These are phyloP conservation scores for Aspergillus uvarum DNA, from an alignment of 2,329 filamentous ascomycete species.

Conservation along the genomic window DNA sequence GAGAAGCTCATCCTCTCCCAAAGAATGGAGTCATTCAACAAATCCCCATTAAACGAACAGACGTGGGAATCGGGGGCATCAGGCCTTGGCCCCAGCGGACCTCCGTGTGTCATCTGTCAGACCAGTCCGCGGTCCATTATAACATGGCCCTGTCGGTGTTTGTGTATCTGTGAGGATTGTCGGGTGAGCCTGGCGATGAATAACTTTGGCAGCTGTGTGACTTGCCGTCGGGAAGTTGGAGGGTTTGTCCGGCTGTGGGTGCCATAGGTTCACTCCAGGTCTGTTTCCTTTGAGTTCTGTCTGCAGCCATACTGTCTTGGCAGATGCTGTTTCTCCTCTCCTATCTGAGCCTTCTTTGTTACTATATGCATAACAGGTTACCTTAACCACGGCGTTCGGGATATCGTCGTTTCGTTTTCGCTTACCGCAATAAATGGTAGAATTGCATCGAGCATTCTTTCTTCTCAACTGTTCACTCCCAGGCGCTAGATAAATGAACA, in stretches of 20 bases:
- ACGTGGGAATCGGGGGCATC: slow-evolving; percentile 71
- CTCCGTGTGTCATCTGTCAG: slow-evolving; percentile 93
- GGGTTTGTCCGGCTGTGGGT: slow-evolving; percentile 93
- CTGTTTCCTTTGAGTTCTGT: background rate
- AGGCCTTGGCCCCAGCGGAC: slow-evolving; percentile 70
- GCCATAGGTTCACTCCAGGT: slow-evolving; percentile 49
- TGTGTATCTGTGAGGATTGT: slow-evolving; percentile 93
- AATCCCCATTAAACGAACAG: slow-evolving; percentile 21
- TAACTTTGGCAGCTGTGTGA: slow-evolving; percentile 95
- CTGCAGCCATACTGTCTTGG: background rate
- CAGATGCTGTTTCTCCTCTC: no score
- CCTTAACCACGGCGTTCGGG: background rate
- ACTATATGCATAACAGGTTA: background rate
- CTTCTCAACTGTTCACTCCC: background rate
- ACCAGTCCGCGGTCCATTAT: slow-evolving; percentile 81
- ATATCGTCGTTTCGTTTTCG: background rate
- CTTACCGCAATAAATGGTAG: background rate
- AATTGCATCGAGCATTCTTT: background rate
- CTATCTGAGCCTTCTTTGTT: background rate
- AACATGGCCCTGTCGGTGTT: slow-evolving; percentile 93
- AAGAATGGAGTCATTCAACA: slow-evolving; percentile 37
- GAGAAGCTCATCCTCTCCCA: slow-evolving; percentile 60
- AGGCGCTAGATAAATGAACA: background rate
- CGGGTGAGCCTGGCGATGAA: slow-evolving; percentile 91
- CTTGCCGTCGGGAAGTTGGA: slow-evolving; percentile 81